A percentile compares a stretch with the other conserved stretches of the same genome.
Evolutionary conservation across 169 alveolate species (phyloP).

Genomic region (Eimeria acervulina): DNA sequence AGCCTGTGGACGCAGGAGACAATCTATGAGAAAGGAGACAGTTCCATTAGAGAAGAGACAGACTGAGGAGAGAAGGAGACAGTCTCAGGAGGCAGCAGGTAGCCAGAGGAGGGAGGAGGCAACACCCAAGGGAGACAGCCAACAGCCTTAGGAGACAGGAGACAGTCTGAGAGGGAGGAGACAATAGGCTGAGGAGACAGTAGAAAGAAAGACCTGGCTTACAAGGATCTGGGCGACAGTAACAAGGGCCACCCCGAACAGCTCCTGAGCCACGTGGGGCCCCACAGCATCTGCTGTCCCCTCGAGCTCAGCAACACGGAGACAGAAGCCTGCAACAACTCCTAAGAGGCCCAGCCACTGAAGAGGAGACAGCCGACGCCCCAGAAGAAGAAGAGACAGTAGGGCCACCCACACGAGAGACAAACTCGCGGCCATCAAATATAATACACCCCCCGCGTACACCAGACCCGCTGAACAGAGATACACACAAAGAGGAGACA

Average conservation of each 20-base stretch:
- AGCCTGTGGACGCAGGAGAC: too few relatives aligned
- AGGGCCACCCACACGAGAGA: constrained; percentile 80
- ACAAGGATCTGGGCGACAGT: constrained; percentile 45
- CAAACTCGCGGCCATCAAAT: constrained; percentile 60
- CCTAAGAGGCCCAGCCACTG: constrained; percentile 76
- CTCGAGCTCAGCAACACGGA: constrained; percentile 17
- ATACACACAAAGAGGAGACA: background rate
- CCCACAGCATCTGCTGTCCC: too few relatives aligned
- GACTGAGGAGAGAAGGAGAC: background rate
- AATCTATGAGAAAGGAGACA: too few relatives aligned
- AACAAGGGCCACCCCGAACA: background rate
- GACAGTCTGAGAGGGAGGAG: background rate
- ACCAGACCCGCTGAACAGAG: constrained; percentile 79
- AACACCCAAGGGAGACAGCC: too few relatives aligned
- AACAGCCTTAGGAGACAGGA: too few relatives aligned
- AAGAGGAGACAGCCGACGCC: background rate
- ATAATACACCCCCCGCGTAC: constrained; percentile 78
- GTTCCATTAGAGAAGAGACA: too few relatives aligned
- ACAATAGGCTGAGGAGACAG: background rate
- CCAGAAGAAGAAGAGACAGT: constrained; percentile 43
- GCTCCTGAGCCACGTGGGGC: constrained; percentile 9
- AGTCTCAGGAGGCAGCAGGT: too few relatives aligned
- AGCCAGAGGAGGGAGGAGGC: too few relatives aligned
- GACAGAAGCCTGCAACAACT: constrained; percentile 62
- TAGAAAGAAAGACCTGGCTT: too few relatives aligned